Conservation (phyloP, 495 filamentous ascomycete genomes). For the Penicillium cosmopolitanum region DNA sequence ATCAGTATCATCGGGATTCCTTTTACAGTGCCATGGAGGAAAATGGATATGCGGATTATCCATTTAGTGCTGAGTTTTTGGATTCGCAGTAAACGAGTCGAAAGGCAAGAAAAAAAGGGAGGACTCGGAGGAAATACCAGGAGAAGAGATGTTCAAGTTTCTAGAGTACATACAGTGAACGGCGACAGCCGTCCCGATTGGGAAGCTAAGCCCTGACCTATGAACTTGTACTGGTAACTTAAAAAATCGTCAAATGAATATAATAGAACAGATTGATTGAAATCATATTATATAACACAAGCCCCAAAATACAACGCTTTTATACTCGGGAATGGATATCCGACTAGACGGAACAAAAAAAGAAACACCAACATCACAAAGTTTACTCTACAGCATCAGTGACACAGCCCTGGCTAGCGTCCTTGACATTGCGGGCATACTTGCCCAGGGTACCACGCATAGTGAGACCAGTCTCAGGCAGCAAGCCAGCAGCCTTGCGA, state of each 20-base stretch:
- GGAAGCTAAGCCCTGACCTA: too few relatives aligned
- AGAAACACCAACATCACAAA: constrained; percentile 10
- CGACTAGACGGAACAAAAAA: too few relatives aligned
- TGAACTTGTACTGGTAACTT: too few relatives aligned
- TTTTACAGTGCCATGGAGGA: neutral
- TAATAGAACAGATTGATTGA: constrained; percentile 9
- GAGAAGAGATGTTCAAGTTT: too few relatives aligned
- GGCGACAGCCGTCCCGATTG: too few relatives aligned
- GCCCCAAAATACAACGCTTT: constrained; percentile 32
- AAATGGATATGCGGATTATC: neutral
- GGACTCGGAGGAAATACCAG: too few relatives aligned
- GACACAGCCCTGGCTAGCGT: constrained; percentile 68
- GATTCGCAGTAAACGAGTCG: neutral
- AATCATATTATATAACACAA: constrained; percentile 33
- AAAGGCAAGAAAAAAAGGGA: too few relatives aligned
- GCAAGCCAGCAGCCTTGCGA: constrained; percentile 36
- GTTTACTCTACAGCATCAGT: constrained; percentile 48
- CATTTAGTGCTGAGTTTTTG: neutral
- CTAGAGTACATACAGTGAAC: too few relatives aligned
- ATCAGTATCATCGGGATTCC: neutral
- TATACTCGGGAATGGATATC: constrained; percentile 16
- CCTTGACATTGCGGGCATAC: constrained; percentile 72
- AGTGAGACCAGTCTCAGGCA: constrained; percentile 41
- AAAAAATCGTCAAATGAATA: too few relatives aligned
- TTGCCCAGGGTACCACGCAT: constrained; percentile 89